phyloP scores from a whole-genome alignment of 192 early-diverging fungal species.

The Rhizophagus prolifer region DNA sequence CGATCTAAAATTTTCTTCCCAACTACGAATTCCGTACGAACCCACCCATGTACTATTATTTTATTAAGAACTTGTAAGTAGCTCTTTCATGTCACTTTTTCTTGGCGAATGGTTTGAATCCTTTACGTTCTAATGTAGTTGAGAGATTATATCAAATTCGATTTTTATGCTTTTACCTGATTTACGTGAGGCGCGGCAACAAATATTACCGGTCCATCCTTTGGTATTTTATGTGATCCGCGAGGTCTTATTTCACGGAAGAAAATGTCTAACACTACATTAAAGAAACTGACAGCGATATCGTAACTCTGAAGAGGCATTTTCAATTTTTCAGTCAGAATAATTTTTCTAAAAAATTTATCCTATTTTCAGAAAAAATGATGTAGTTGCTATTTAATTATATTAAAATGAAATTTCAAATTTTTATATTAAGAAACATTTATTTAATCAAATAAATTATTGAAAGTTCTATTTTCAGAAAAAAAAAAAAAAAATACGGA shows the following conservation, averaged over 20 bases:
- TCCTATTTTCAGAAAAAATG: no score
- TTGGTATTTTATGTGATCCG: slow-evolving; percentile 80
- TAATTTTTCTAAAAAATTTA: neutral
- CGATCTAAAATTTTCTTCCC: neutral
- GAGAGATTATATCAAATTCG: neutral
- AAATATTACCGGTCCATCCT: slow-evolving; percentile 90
- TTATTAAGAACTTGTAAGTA: no score
- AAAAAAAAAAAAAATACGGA: no score
- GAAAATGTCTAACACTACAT: slow-evolving; percentile 69
- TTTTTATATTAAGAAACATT: no score
- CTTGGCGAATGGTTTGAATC: neutral
- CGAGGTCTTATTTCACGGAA: slow-evolving; percentile 88
- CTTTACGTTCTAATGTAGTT: neutral
- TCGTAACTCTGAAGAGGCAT: slow-evolving; percentile 65
- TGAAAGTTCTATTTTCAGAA: no score
- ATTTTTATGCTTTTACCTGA: slow-evolving; percentile 49
- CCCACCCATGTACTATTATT: neutral
- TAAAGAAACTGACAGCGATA: slow-evolving; percentile 65
- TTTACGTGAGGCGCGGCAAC: slow-evolving; percentile 80
- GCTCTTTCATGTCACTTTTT: no score
- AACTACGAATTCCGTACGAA: neutral
- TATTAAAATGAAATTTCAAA: no score
- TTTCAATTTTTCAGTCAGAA: neutral
- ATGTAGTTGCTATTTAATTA: no score
- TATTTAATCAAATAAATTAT: no score